Base-by-base conservation (phyloP, 768 basidiomycete genomes). In the Podaxis pistillaris region DNA sequence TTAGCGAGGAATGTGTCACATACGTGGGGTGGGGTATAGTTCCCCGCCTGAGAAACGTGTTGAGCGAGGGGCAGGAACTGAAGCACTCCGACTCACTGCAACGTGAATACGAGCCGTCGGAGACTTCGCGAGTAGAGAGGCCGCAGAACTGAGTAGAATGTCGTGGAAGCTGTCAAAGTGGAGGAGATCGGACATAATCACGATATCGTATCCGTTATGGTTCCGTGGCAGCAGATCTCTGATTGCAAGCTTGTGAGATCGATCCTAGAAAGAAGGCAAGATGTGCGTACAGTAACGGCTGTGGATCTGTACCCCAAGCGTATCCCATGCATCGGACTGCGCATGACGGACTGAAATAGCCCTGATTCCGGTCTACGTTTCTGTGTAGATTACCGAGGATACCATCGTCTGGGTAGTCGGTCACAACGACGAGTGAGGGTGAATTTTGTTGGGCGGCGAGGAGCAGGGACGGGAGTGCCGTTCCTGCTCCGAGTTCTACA, bases 161-260 rank as follows among this genome's bases (percentile, higher is more conserved):
- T 76, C 79, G 70, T 90, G 90, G 47, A 85, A 87, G 58, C 68
- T 67, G 68, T 84, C 77, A 69, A 91, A 90, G 72, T 90, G 87
- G 26, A 92, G 78, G 11, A 93, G 77, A 73, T 92, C 89, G 2
- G 88, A 90, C 52, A 89, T 78, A 61, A 92, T 81, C 55, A 91
- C 75, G 17, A 82, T 67, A 66, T 90, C 87, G 70, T 80, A 90
- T 57, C 77, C 80, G 4, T 58, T 49, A 40, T 53, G 28, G 26
- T 55, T 51, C n/a, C 66, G 62, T 22, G 57, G 66, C 28, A 72
- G 52, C 4, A 73, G 33, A 26, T 69, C 62, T 47, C 72, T 74
- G 57, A 17, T 12, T 26, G n/a, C 15, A 26, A 41, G 4, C 52
- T 33, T 37, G 24, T 24, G 28, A 28, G 46, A 33, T 47, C 2